These are phyloP conservation scores for Nigrograna mackinnonii DNA, from an alignment of 2,329 filamentous ascomycete species.

Conservation along the genomic window DNA sequence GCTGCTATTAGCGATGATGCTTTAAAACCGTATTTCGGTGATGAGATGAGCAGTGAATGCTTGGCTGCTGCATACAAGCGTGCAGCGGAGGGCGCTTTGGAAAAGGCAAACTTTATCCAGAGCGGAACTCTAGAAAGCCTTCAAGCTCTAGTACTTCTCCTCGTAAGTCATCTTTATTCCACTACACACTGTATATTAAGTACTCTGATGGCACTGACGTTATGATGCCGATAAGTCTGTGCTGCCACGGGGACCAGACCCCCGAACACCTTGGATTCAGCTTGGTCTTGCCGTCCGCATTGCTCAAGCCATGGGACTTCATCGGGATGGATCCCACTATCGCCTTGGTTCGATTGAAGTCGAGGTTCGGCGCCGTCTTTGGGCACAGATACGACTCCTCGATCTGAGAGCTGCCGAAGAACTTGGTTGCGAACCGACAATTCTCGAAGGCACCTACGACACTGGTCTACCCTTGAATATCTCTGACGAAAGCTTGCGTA, in stretches of 20 bases:
- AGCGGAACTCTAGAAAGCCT: slow-evolving; percentile 15
- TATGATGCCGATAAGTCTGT: too few species aligned
- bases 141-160: slow-evolving; percentile 17
- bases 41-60: slow-evolving; percentile 11
- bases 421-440: slow-evolving; percentile 69
- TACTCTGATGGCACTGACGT: too few species aligned
- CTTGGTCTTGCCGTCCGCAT: slow-evolving; percentile 17
- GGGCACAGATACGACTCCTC: slow-evolving; percentile 75
- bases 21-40: slow-evolving; percentile 12
- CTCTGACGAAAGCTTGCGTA: slow-evolving; percentile 61
- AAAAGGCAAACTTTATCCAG: slow-evolving; percentile 7
- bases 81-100: slow-evolving; percentile 11
- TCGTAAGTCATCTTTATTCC: slow-evolving; percentile 14
- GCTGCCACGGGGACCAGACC: too few species aligned
- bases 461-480: slow-evolving; percentile 71
- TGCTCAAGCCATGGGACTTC: slow-evolving; percentile 19
- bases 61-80: slow-evolving; percentile 13
- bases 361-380: slow-evolving; percentile 69
- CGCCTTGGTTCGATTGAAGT: slow-evolving; percentile 68
- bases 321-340: slow-evolving; percentile 58
- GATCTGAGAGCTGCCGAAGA: slow-evolving; percentile 73
- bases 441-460: slow-evolving; percentile 71
- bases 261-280: slow-evolving; percentile 19
- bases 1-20: slow-evolving; percentile 17
- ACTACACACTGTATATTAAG: too few species aligned